These are phyloP conservation scores for Usnea hakonensis DNA, from an alignment of 495 filamentous ascomycete genomes.

Conservation along the genomic window DNA sequence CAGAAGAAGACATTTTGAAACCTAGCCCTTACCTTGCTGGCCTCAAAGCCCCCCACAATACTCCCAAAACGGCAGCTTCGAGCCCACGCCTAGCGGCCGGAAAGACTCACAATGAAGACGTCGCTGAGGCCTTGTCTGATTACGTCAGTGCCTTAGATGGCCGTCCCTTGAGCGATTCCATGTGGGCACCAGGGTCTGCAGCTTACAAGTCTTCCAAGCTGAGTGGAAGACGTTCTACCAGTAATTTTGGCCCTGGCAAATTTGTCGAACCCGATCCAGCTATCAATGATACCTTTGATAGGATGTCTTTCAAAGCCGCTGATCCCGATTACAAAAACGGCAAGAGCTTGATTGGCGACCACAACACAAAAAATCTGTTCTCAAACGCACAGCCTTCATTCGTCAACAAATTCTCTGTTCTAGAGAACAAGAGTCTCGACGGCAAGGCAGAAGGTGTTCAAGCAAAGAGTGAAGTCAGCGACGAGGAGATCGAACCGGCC, in stretches of 20 bases:
- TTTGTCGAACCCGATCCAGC: background rate
- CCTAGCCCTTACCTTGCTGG: background rate
- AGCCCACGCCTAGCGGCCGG: background rate
- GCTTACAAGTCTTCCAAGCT: background rate
- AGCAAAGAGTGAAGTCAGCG: background rate
- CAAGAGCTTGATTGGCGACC: background rate
- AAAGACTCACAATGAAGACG: constrained; percentile 6
- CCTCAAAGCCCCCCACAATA: constrained; percentile 6
- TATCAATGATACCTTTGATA: constrained; percentile 13
- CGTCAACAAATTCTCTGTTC: background rate
- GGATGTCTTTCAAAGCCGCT: constrained; percentile 20
- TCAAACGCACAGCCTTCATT: background rate
- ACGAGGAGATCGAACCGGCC: background rate
- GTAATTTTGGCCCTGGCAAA: background rate
- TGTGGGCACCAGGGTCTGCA: constrained; percentile 10
- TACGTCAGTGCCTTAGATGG: constrained; percentile 4
- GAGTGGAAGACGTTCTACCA: background rate
- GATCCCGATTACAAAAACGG: constrained; percentile 4
- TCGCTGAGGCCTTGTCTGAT: constrained; percentile 7
- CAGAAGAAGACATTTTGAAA: background rate
- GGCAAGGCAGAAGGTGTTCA: background rate
- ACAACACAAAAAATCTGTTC: background rate
- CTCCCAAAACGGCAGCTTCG: constrained; percentile 7
- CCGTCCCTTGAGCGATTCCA: constrained; percentile 11
- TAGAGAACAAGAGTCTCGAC: background rate